Evolutionary conservation across 2,329 filamentous ascomycete species (phyloP).

Genomic region (Sporothrix pseudoabietina): DNA sequence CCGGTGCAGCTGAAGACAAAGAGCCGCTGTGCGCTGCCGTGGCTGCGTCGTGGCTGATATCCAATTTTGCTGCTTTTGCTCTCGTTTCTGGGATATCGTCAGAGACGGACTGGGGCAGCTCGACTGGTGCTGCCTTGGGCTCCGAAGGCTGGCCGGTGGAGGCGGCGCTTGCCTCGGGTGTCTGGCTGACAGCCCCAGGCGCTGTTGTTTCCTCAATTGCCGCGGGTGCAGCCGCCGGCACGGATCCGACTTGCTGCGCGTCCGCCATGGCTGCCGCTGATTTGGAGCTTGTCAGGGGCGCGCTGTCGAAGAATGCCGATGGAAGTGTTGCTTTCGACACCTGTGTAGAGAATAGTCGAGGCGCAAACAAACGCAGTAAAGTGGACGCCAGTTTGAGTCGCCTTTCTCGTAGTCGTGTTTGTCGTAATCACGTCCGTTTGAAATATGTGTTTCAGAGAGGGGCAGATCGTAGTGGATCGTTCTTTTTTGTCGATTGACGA

Average conservation of each 20-base stretch:
- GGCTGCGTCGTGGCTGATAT: conserved; percentile 7
- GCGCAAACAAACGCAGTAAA: conserved; percentile 18
- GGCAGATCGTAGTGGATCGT: background rate
- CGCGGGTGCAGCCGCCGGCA: background rate
- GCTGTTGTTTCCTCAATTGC: background rate
- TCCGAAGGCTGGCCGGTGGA: background rate
- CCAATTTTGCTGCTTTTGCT: conserved; percentile 9
- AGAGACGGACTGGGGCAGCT: background rate
- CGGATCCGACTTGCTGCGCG: background rate
- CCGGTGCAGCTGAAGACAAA: background rate
- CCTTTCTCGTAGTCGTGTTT: background rate
- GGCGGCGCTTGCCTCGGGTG: background rate
- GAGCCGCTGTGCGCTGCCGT: background rate
- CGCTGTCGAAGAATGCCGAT: background rate
- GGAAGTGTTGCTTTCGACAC: background rate
- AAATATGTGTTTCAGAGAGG: background rate
- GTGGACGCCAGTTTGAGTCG: conserved; percentile 23
- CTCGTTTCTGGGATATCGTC: background rate
- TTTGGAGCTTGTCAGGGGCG: background rate
- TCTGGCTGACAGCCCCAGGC: background rate
- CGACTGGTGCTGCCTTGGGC: background rate
- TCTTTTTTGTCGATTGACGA: background rate
- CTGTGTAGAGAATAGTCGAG: background rate
- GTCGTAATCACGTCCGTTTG: background rate
- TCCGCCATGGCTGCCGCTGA: conserved; percentile 15